These are phyloP conservation scores for Dentipellis sp. DNA, from an alignment of 768 basidiomycete genomes.

Conservation along the genomic window DNA sequence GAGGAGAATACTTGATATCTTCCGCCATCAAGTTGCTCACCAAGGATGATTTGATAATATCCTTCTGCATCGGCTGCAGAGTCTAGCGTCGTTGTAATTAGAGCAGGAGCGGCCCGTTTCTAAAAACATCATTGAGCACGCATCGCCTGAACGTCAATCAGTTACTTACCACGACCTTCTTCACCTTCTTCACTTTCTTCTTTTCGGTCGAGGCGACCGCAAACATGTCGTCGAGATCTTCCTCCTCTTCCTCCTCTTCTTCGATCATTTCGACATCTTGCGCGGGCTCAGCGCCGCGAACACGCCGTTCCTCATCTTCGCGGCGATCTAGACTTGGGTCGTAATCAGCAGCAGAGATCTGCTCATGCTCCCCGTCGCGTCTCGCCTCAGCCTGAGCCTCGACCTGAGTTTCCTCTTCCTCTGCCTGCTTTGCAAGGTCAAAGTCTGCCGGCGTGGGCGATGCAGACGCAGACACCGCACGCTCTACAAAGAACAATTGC, in stretches of 20 bases:
- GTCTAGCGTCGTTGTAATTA: constrained; percentile 76
- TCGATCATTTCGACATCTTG: constrained; percentile 41
- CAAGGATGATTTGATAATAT: constrained; percentile 90
- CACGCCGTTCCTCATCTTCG: constrained; percentile 73
- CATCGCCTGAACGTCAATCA: neutral
- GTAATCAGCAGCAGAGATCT: constrained; percentile 90
- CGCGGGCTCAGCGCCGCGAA: constrained; percentile 30
- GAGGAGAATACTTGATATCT: constrained; percentile 92
- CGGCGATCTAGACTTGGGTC: constrained; percentile 76
- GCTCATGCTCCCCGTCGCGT: constrained; percentile 40
- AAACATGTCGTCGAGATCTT: constrained; percentile 96
- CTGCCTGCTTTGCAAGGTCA: constrained; percentile 57
- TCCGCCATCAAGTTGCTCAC: constrained; percentile 87
- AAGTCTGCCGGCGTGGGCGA: constrained; percentile 54
- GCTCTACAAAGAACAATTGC: neutral
- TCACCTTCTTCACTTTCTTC: constrained; percentile 53
- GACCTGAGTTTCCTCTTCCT: constrained; percentile 37
- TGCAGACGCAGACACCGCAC: constrained; percentile 42
- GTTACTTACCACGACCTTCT: constrained; percentile 39
- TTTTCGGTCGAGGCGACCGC: constrained; percentile 48
- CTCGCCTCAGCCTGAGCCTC: constrained; percentile 37
- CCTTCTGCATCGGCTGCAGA: constrained; percentile 92
- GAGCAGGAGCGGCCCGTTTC: constrained; percentile 46
- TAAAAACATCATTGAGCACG: constrained; percentile 14
- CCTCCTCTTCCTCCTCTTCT: constrained; percentile 65